Base-by-base conservation (phyloP, 2,329 filamentous ascomycete species). In the Cephalotrichum gorgonifer region DNA sequence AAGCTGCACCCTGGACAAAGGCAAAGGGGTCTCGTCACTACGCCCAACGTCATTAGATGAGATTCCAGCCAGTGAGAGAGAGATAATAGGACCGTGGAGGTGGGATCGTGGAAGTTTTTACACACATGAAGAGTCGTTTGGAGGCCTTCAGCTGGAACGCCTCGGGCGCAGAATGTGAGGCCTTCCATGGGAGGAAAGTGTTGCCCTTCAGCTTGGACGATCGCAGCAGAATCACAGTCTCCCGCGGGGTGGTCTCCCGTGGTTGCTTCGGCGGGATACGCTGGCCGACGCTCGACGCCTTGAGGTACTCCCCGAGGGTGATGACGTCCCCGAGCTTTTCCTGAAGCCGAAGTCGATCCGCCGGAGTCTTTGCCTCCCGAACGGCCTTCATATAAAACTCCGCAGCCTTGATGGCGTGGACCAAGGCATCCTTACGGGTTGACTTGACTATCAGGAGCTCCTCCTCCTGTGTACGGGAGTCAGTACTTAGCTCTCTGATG, bases 351-450 rank as follows among this genome's bases (percentile, higher is more conserved):
- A 71, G 68, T 56, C 80, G 87, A 50, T 94, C 84, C 4, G 66
- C 63, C n/a, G 78, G 67, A 47, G 68, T 72, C n/a, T 71, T 64
- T 6, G 83, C 76, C 51, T 86, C 70, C 51, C 72, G 73, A 48
- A 87, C 70, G 2, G 87, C 87, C 58, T 79, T 78, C 81, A 96
- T 87, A 56, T 93, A 90, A 46, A 85, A 70, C 62, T 96, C 88
- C 22, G 83, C 85, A 4, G 86, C 86, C 54, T 75, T 71, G 59
- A 95, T 88, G 45, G 88, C 83, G 62, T 86, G 77, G 47, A 81
- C 71, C 49, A 96, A 73, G 41, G 88, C 88, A 56, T 82, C 80
- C 50, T 61, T 58, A 52, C 65, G 66, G 43, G 51, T 62, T 45
- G 63, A 63, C 52, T 55, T 60, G 52, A 56, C 55, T 45, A 65